Base-by-base conservation (phyloP, 2,329 filamentous ascomycete genomes). In the Knufia petricola region DNA sequence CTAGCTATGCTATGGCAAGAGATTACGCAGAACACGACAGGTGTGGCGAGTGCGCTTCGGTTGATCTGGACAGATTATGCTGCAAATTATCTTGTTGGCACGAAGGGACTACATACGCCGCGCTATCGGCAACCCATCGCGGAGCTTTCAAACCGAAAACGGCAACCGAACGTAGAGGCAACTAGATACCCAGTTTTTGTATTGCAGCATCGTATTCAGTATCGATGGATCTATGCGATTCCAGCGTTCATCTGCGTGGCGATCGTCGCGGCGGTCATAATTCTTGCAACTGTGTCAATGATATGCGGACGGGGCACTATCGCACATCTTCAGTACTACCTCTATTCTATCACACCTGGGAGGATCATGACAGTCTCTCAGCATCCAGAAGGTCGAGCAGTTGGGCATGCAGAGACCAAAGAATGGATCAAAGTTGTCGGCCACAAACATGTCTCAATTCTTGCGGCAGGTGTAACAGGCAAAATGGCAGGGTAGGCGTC, bases 31-130 rank as follows among this genome's bases (percentile, higher is more conserved):
- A 59, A 56, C 1, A 45, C 64, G 0, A 49, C 48, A 0, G 57
- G 54, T 0, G 61, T 64, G 0, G 60, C 62, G 0, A 52, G 59
- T 4, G 70, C 72, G 7, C 54, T 70, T 6, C 68, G 71, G 50
- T 58, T 71, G 0, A 62, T 74, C 7, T 73, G 66, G 64, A 72
- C 69, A 0, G 70, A 74, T 49, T 46, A 68, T 3, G 61, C 64
- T 1, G 63, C 70, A 0, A 69, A 67, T 17, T 58, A 65, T 1
- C 64, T 72, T 0, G 60, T 71, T 0, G 69, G 71, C 3, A 71
- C 67, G 1, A 53, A 46, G 39, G 49, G 49, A 45, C 31, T 7
- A 20, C 49, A 28, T n/a, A 31, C 19, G 28, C 38, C 36, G 19
- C 21, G n/a, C 17, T 34, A 32, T 32, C 42, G 24, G 8, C 42